Evolutionary conservation across 495 filamentous ascomycete genomes (phyloP), one percentile per base, ranked within the genome.

Genomic region (Tuber aestivum): DNA sequence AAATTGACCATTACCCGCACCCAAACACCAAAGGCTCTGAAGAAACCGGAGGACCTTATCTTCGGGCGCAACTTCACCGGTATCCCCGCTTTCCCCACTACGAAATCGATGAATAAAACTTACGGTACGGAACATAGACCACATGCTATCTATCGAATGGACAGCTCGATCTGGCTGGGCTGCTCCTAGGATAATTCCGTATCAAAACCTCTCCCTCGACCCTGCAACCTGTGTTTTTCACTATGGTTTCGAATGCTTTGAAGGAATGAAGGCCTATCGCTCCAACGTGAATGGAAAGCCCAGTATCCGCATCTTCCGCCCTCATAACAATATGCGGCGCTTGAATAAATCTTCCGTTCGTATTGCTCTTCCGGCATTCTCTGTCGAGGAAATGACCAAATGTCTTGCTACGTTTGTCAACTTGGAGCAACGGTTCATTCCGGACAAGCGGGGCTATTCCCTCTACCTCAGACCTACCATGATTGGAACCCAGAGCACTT

Each of bases 141-240:
- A 99, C 85, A 99, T 99, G 96, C 90, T 99, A 77, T 91, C 91
- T 48, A 87, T 96, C 76, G 95, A 98, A 88, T 99, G 95, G 95
- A 93, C 92, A 38, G 90, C 94, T 72, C 83, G 85, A 38, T 86
- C 90, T 71, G 92, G 92, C 80, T 99, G 95, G 95, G 87, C 90
- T 41, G 83, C 90, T 10, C 92, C 95, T 68, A 87, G 87, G 21
- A 97, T 99, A 80, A 89, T 88, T 35, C 95, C 95, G 23, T 98
- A 99, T 87, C 94, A 97, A 85, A 97, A 97, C 86, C 92, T 99
- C 79, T 93, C 91, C 73, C 90, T 99, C 74, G 96, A 98, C 84
- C 95, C 95, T 40, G 93, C 95, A 9, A 94, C 94, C 68, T 98
- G 94, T 86, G 95, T 97, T 69, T 94, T 99, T 86, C 95, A 99